Base-by-base conservation (phyloP, 1,284 basidiomycete genomes). In the Irpex sp. region DNA sequence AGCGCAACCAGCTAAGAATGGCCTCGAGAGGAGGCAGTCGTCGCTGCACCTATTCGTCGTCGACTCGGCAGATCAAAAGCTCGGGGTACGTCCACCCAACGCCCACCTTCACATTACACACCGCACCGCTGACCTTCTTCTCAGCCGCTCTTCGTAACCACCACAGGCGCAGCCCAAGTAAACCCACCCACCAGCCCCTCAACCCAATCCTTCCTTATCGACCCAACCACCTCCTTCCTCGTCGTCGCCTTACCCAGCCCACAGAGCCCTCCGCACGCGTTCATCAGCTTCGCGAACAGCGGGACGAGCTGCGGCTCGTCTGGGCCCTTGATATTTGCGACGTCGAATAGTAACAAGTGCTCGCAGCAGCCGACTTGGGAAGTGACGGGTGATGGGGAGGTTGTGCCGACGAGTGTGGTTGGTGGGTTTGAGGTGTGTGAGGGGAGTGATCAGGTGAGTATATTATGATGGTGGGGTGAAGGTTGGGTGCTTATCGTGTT, bases 271-370 rank as follows among this genome's bases (percentile, higher is more conserved):
- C 58, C 58, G 4, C 58, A 59, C 58, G 58, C 58, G 15, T 59
- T n/a, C 33, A 35, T 59, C 58, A 31, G 26, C 58, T 59, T 59
- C 58, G 1, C 39, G 8, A 59, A 59, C 58, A 33, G 13, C 26
- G 58, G 58, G 7, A 26, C 46, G 46, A 26, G n/a, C 9, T 59
- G 58, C 46, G 58, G 58, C 15, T 19, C 39, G 19, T 35, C 46
- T 19, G 58, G 58, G 19, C 37, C 37, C 5, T 17, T 59, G n/a
- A n/a, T 59, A n/a, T 50, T 59, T 26, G n/a, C 6, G n/a, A 49
- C 15, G n/a, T 46, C 58, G n/a, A 33, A 59, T 37, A 46, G 35
- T 11, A 59, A 59, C 58, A 59, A 59, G 58, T 59, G 58, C 26
- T 59, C 58, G 13, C 31, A 33, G 6, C 46, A 47, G 39, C 37